A percentile compares a stretch with the other conserved stretches of the same genome.
These are phyloP conservation scores for Hymenoscyphus linearis DNA, from an alignment of 2,329 filamentous ascomycete genomes.

Conservation along the genomic window DNA sequence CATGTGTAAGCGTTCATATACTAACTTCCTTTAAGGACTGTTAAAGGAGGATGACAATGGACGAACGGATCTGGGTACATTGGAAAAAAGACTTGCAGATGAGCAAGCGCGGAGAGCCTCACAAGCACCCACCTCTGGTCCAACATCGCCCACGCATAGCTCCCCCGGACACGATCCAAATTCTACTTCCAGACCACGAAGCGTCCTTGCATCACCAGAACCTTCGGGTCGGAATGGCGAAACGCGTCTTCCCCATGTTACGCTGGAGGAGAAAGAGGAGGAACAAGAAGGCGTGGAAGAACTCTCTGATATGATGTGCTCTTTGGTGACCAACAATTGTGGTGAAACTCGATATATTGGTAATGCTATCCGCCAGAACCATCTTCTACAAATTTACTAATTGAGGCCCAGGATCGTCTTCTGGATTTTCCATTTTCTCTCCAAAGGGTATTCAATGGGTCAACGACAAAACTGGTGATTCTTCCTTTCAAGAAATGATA, in stretches of 20 bases:
- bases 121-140: slow-evolving; percentile 25
- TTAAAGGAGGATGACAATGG: slow-evolving; percentile 80
- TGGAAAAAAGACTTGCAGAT: slow-evolving; percentile 71
- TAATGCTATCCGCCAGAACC: slow-evolving; percentile 37
- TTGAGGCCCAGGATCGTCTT: slow-evolving; percentile 69
- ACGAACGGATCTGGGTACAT: slow-evolving; percentile 77
- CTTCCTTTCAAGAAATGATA: slow-evolving; percentile 92
- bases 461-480: slow-evolving; percentile 94
- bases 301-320: slow-evolving; percentile 98
- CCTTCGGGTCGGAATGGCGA: slow-evolving; percentile 22
- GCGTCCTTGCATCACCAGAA: slow-evolving; percentile 46
- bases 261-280: slow-evolving; percentile 34
- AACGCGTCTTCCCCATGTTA: slow-evolving; percentile 15
- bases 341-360: slow-evolving; percentile 96
- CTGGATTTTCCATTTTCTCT: slow-evolving; percentile 97
- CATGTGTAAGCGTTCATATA: background rate
- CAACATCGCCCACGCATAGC: slow-evolving; percentile 37
- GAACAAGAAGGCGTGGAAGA: slow-evolving; percentile 72
- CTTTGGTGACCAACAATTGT: slow-evolving; percentile 86
- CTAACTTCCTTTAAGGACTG: slow-evolving; percentile 48
- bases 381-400: slow-evolving; percentile 8
- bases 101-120: slow-evolving; percentile 31
- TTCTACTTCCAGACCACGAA: slow-evolving; percentile 37
- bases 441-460: slow-evolving; percentile 98
- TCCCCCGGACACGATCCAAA: slow-evolving; percentile 36